These are phyloP conservation scores for Fraxinus xanthoxyloides DNA, from an alignment of 305 asterid species.

Conservation along the genomic window DNA sequence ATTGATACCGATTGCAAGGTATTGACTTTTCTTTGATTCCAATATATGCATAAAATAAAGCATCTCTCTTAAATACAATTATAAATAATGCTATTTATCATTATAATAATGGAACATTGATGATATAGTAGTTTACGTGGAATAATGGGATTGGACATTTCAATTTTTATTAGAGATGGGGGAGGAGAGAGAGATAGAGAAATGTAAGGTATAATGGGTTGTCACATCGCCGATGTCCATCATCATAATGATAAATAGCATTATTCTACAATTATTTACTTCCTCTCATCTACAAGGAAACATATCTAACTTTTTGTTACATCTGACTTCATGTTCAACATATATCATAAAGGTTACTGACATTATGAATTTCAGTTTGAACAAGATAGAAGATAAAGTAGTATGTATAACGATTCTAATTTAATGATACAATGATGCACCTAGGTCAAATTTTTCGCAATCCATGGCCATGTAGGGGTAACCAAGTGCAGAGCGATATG, in stretches of 20 bases:
- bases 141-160: no score
- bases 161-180: no score
- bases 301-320: background rate
- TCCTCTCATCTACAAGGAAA: background rate
- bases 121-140: no score
- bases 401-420: background rate
- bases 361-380: background rate
- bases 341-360: background rate
- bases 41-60: background rate
- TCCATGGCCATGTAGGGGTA: background rate
- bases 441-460: background rate
- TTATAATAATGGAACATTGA: no score
- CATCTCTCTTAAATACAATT: background rate
- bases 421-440: background rate
- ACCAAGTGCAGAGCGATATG: background rate
- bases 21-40: background rate
- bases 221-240: no score
- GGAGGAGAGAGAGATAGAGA: no score
- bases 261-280: background rate
- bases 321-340: background rate
- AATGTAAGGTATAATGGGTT: no score
- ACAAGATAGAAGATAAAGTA: background rate
- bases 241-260: no score
- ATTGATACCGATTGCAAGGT: constrained; percentile 47
- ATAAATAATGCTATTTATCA: background rate